Evolutionary conservation across 495 filamentous ascomycete genomes (phyloP).

Genomic region (Chaetomidium leptoderma): DNA sequence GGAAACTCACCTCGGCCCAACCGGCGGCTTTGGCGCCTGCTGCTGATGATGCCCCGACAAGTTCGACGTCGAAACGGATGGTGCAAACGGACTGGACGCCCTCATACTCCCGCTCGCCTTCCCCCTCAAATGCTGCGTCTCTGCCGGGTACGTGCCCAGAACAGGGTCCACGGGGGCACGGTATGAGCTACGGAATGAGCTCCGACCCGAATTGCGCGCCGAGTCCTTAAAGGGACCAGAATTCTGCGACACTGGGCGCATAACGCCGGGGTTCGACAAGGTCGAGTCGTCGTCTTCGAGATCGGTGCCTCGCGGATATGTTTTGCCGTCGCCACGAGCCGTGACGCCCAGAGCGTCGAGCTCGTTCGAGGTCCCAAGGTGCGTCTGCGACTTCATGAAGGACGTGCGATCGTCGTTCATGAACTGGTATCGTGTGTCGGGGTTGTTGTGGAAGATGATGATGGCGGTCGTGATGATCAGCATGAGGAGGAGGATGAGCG

Average conservation of each 20-base stretch:
- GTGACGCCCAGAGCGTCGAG: slow-evolving; percentile 91
- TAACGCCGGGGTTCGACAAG: slow-evolving; percentile 40
- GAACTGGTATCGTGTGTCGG: slow-evolving; percentile 90
- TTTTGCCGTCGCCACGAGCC: slow-evolving; percentile 75
- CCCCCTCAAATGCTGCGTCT: slow-evolving; percentile 13
- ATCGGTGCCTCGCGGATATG: slow-evolving; percentile 55
- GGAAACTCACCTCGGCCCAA: slow-evolving; percentile 41
- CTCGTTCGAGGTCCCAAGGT: slow-evolving; percentile 70
- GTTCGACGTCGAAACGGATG: slow-evolving; percentile 17
- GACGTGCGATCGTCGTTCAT: slow-evolving; percentile 96
- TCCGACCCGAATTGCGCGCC: slow-evolving; percentile 8
- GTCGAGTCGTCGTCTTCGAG: slow-evolving; percentile 77
- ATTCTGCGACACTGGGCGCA: slow-evolving; percentile 21
- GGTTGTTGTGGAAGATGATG: slow-evolving; percentile 88
- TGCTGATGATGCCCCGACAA: background rate
- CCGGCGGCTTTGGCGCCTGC: slow-evolving; percentile 13
- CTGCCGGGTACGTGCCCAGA: slow-evolving; percentile 6
- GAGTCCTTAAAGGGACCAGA: slow-evolving; percentile 17
- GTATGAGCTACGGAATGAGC: slow-evolving; percentile 19
- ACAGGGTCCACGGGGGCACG: slow-evolving; percentile 6
- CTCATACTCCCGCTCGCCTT: slow-evolving; percentile 24
- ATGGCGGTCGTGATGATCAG: slow-evolving; percentile 80
- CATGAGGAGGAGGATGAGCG: slow-evolving; percentile 78
- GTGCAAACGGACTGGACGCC: slow-evolving; percentile 24
- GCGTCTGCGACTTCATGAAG: slow-evolving; percentile 96